A percentile compares a stretch with the other conserved stretches of the same genome.
phyloP scores from a whole-genome alignment of 73 alveolate genomes.

The Paramecium sexaurelia region DNA sequence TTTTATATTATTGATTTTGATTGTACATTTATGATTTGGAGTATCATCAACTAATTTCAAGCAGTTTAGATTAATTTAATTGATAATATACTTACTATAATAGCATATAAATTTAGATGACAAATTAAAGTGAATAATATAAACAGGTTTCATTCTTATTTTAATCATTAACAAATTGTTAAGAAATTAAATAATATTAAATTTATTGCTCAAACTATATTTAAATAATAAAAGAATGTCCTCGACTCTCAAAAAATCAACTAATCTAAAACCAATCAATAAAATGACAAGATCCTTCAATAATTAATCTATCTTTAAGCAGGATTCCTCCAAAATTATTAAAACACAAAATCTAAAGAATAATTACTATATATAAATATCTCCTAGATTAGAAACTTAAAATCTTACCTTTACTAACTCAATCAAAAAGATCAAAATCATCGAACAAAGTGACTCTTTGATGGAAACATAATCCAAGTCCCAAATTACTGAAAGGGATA shows the following conservation, averaged over 20 bases:
- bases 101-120: background rate
- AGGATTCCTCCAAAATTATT: background rate
- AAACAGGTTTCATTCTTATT: constrained; percentile 45
- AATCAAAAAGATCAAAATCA: background rate
- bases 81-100: background rate
- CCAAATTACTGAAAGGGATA: background rate
- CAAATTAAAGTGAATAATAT: constrained; percentile 17
- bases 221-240: background rate
- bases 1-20: background rate
- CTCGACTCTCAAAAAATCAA: background rate
- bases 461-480: background rate
- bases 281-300: background rate
- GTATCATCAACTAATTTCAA: background rate
- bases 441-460: background rate
- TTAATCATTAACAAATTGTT: constrained; percentile 29
- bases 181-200: background rate
- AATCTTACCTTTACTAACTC: background rate
- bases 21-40: background rate
- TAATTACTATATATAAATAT: background rate
- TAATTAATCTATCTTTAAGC: background rate
- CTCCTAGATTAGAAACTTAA: background rate
- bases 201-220: background rate
- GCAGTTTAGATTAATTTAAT: background rate
- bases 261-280: background rate
- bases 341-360: background rate